Evolutionary conservation across 495 filamentous ascomycete species (phyloP), one percentile per base, ranked within the genome.

Genomic region (Evernia prunastri): DNA sequence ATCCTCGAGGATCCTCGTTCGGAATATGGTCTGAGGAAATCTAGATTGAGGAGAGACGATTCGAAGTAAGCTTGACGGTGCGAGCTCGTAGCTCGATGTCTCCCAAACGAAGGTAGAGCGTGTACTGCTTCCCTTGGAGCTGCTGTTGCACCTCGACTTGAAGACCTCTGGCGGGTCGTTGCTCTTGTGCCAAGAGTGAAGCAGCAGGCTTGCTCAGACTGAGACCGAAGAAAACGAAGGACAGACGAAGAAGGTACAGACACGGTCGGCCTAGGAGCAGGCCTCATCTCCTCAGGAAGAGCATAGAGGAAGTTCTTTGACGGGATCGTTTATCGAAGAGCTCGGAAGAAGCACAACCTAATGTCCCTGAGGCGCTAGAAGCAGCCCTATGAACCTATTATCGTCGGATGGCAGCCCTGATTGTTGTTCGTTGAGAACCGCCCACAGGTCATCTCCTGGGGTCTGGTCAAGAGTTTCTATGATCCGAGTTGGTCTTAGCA

Each of bases 181-280:
- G 17, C 58, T 31, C 29, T 57, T 37, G 58, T 58, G 17, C 27
- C 33, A 23, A 75, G 69, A 35, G 71, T 78, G 74, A 84, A 81
- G 67, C 81, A 81, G 61, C 73, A 77, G 18, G 76, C 60, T 56
- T 75, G 75, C 60, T 85, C 82, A 31, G 83, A 80, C 72, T 89
- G 86, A 40, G 77, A 78, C 58, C 81, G 81, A 45, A 90, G 76
- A 63, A 86, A 89, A 42, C 80, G 82, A 64, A 90, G 76, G 12
- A 88, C 76, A 39, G 78, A 76, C 51, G 78, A 71, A 40, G 86
- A 89, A 29, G 87, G 87, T 51, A 78, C 81, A 56, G 71, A 61
- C 31, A 59, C 31, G 58, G 35, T 27, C 18, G 59, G 27, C 17
- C 51, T 35, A 57, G 51, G 35, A 45, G 59, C 51, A 33, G 59